These are phyloP conservation scores for Kondoa malvinella DNA, from an alignment of 768 basidiomycete species.

Conservation along the genomic window DNA sequence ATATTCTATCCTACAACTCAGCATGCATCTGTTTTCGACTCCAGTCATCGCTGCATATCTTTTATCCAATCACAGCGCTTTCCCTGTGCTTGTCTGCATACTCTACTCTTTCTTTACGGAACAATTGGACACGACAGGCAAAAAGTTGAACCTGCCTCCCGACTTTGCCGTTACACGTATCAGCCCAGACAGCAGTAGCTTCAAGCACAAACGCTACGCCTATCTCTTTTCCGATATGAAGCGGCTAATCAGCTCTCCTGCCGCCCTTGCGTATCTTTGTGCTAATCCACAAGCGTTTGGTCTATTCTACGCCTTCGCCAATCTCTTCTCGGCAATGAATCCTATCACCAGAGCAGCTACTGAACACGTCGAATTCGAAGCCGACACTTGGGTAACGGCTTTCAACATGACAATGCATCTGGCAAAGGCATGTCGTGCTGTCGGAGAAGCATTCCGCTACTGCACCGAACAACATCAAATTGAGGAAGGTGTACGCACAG, in stretches of 20 bases:
- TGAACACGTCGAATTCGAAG: slow-evolving; percentile 87
- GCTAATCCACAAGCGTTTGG: slow-evolving; percentile 48
- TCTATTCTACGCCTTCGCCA: slow-evolving; percentile 58
- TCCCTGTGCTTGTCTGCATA: slow-evolving; percentile 59
- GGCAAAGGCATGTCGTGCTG: slow-evolving; percentile 70
- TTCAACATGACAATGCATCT: slow-evolving; percentile 88
- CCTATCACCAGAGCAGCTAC: slow-evolving; percentile 66
- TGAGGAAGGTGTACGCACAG: neutral
- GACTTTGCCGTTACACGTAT: slow-evolving; percentile 33
- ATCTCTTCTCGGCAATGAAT: slow-evolving; percentile 84
- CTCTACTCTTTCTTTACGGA: slow-evolving; percentile 86
- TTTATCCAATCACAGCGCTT: slow-evolving; percentile 53
- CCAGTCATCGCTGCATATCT: slow-evolving; percentile 69
- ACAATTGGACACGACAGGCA: slow-evolving; percentile 40
- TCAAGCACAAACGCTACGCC: slow-evolving; percentile 91
- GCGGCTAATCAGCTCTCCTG: slow-evolving; percentile 49
- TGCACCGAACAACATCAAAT: slow-evolving; percentile 32
- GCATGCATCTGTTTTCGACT: slow-evolving; percentile 79
- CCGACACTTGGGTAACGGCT: slow-evolving; percentile 88
- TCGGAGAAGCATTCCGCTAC: slow-evolving; percentile 62
- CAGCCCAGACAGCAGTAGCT: slow-evolving; percentile 69
- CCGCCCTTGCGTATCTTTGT: slow-evolving; percentile 61
- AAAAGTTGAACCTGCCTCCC: slow-evolving; percentile 34
- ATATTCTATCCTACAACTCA: slow-evolving; percentile 83
- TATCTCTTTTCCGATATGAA: slow-evolving; percentile 56